These are phyloP conservation scores for Tulasnella sp. DNA, from an alignment of 768 basidiomycete genomes.

Conservation along the genomic window DNA sequence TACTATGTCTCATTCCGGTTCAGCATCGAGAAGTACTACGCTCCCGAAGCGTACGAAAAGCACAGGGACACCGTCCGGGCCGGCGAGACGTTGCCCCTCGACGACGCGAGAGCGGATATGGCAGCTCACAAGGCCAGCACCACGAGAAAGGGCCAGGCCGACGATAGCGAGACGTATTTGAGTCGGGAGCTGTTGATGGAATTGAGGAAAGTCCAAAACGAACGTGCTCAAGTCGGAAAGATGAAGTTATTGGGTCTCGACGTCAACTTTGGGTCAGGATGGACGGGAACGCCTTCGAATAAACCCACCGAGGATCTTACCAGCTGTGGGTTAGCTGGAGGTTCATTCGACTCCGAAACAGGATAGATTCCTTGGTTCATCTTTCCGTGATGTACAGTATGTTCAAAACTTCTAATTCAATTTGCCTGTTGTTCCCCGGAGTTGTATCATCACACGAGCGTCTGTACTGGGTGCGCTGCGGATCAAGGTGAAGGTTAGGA, in stretches of 20 bases:
- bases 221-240: slow-evolving; percentile 72
- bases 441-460: not conserved
- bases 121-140: slow-evolving; percentile 74
- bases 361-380: not conserved
- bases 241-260: slow-evolving; percentile 89
- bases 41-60: slow-evolving; percentile 72
- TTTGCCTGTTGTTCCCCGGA: not conserved
- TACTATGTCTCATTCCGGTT: not conserved
- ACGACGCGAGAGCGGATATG: slow-evolving; percentile 74
- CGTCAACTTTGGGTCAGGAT: slow-evolving; percentile 83
- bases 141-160: slow-evolving; percentile 53
- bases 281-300: slow-evolving; percentile 43
- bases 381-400: not conserved
- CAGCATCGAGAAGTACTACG: slow-evolving; percentile 89
- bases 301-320: too few species aligned
- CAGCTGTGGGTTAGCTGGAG: not conserved
- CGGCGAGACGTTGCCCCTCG: slow-evolving; percentile 75
- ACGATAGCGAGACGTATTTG: slow-evolving; percentile 59
- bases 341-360: not conserved
- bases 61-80: slow-evolving; percentile 79
- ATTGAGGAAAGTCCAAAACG: slow-evolving; percentile 75
- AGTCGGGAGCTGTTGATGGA: slow-evolving; percentile 76
- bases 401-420: not conserved
- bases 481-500: too few species aligned
- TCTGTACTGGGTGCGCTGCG: not conserved